Base-by-base conservation (phyloP, 257 asterid genomes). In the Solanum lignicaule region DNA sequence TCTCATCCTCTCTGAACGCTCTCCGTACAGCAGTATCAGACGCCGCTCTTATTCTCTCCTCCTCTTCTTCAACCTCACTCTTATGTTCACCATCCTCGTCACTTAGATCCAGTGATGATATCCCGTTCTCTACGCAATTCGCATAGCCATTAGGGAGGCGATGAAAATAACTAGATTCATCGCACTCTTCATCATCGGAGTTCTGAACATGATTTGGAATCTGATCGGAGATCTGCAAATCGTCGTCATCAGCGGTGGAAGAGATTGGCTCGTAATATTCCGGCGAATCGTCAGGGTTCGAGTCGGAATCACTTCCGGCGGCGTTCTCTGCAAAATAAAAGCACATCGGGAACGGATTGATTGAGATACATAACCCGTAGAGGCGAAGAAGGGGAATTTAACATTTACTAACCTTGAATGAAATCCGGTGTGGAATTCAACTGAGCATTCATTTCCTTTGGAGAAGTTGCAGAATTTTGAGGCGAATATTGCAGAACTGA, bases 1-100 rank as follows among this genome's bases (percentile, higher is more conserved):
- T 89, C 91, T 93, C 96, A 87, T 95, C 99, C 79, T 94, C 98
- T 81, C 92, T 90, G 86, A 94, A 91, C 32, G 98, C 98, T 39
- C 94, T 92, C 90, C 91, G 91, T 12, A 90, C 89, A 76, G 93
- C 95, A 38, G 93, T 89, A 76, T 93, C 94, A 29, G 90, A 84
- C 69, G 86, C 93, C 90, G 83, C 91, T 62, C 89, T 88, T 38
- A 48, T 92, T 87, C 91, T 35, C 91, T 52, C 79, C 41, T 72
- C 79, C 79, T 72, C 79, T 33, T 35, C 79, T 21, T 87, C 94
- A 21, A 88, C 93, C 62, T 55, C 87, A 18, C 41, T 74, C 20
- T 52, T 18, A 39, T 38, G 16, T 12, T 87, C 89, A 32, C 58
- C 88, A 21, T 90, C 91, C 5, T 83, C 94, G 14, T 88, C 95